Evolutionary conservation across 2,329 filamentous ascomycete species (phyloP), one percentile per base, ranked within the genome.

Genomic region (Shiraia sp.): DNA sequence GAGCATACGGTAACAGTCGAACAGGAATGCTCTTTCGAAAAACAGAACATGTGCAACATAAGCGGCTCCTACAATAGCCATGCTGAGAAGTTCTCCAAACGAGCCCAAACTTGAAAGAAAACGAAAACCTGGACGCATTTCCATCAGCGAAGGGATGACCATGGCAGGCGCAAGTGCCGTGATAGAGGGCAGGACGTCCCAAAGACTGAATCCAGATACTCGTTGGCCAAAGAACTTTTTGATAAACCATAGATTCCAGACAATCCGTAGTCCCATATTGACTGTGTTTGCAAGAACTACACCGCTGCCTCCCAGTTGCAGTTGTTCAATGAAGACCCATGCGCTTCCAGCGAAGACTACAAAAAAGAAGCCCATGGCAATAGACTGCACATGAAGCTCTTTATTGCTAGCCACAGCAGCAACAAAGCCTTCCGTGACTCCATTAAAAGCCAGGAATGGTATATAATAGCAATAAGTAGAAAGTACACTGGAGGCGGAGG

Each of bases 391-490:
- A 49, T 89, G 83, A 3, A 99, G 80, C 53, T 97, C 80, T 3
- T 77, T 70, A 49, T 89, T 80, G 0, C 81, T 85, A 1, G 92
- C 91, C 1, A 95, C 88, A 2, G 89, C 90, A 1, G 91, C 86
- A 12, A 97, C 91, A 58, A 99, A 97, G 0, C 90, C 89, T 71
- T 99, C 93, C 2, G 87, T 83, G 15, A 97, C 82, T 36, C 93
- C 93, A 62, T 99, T 99, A 57, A 95, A 74, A 3, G 92, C 93
- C 3, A 97, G 79, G 17, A 97, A 83, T 0, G 93, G 93, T 45
- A 99, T 88, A 72, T 96, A 97, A 69, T 90, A 90, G 72, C 89
- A 91, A 70, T 96, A 99, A 0, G 79, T 79, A 0, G 85, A 83
- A 6, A 99, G 78, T 3, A 93, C 85, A 7, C 78, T 69, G 5